phyloP scores from a whole-genome alignment of 495 filamentous ascomycete species.

The Alectoria sarmentosa region DNA sequence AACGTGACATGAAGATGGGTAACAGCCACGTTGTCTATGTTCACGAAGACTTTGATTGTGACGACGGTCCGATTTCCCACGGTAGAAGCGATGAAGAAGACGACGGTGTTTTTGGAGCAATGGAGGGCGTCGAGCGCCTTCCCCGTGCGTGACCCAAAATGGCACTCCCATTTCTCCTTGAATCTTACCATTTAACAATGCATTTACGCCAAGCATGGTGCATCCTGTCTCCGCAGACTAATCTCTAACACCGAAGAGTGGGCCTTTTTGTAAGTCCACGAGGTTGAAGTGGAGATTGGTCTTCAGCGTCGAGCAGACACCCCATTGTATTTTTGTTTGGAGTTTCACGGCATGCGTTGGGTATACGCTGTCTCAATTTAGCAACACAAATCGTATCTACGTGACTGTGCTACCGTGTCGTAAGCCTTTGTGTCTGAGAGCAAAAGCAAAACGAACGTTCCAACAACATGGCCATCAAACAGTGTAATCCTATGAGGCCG shows the following conservation, averaged over 20 bases:
- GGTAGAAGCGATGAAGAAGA: slow-evolving; percentile 81
- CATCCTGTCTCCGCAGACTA: slow-evolving; percentile 27
- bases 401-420: neutral
- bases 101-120: slow-evolving; percentile 88
- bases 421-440: no score
- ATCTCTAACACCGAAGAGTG: slow-evolving; percentile 29
- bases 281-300: slow-evolving; percentile 30
- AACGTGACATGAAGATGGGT: slow-evolving; percentile 34
- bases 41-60: slow-evolving; percentile 75
- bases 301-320: slow-evolving; percentile 29
- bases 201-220: slow-evolving; percentile 15
- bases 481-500: no score
- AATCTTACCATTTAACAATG: neutral
- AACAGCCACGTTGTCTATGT: slow-evolving; percentile 43
- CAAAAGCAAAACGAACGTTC: no score
- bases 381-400: neutral
- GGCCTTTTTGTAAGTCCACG: slow-evolving; percentile 16
- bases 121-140: slow-evolving; percentile 66
- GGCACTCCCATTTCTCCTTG: neutral
- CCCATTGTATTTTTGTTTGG: neutral
- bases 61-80: slow-evolving; percentile 44
- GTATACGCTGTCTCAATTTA: slow-evolving; percentile 2
- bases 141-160: slow-evolving; percentile 10
- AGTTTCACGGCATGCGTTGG: slow-evolving; percentile 2
- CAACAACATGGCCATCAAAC: no score